Evolutionary conservation across 177 flowering plant species (phyloP).

Genomic region (Tripterygium wilfordii): DNA sequence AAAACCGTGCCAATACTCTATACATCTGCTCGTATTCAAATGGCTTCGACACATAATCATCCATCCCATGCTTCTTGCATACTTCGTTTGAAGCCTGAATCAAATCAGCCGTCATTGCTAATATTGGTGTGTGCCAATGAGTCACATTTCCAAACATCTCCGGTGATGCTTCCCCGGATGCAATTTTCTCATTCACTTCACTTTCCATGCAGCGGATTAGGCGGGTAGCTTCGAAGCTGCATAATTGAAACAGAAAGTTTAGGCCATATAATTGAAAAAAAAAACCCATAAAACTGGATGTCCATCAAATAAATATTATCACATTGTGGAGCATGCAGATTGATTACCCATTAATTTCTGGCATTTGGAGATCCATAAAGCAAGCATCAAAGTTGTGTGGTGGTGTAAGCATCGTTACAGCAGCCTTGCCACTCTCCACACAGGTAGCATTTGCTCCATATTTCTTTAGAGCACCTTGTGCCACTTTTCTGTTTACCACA

Average conservation of each 20-base stretch:
- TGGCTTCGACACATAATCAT: constrained; percentile 87
- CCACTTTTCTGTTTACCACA: constrained; percentile 76
- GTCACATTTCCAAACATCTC: constrained; percentile 27
- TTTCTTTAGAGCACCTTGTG: constrained; percentile 81
- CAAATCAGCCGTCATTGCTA: constrained; percentile 98
- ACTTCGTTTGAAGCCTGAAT: constrained; percentile 71
- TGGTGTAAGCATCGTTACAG: constrained; percentile 60
- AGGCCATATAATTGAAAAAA: too few species aligned
- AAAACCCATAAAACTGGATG: too few species aligned
- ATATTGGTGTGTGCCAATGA: constrained; percentile 79
- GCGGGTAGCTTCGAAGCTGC: constrained; percentile 85
- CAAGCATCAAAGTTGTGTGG: constrained; percentile 86
- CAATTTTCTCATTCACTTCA: constrained; percentile 42
- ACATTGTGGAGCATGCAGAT: constrained; percentile 4
- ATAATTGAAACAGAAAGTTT: constrained; percentile 10
- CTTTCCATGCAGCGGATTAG: constrained; percentile 53
- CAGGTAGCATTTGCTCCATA: constrained; percentile 79
- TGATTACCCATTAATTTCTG: constrained; percentile 93
- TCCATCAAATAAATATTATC: too few species aligned
- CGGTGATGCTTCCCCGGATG: constrained; percentile 37
- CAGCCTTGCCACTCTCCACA: constrained; percentile 69
- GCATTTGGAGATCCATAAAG: constrained; percentile 99
- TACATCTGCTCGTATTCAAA: constrained; percentile 80
- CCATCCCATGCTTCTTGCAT: constrained; percentile 79
- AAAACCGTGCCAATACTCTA: constrained; percentile 57